Conservation (phyloP, 495 filamentous ascomycete genomes). For the Aspergillus wentii region DNA sequence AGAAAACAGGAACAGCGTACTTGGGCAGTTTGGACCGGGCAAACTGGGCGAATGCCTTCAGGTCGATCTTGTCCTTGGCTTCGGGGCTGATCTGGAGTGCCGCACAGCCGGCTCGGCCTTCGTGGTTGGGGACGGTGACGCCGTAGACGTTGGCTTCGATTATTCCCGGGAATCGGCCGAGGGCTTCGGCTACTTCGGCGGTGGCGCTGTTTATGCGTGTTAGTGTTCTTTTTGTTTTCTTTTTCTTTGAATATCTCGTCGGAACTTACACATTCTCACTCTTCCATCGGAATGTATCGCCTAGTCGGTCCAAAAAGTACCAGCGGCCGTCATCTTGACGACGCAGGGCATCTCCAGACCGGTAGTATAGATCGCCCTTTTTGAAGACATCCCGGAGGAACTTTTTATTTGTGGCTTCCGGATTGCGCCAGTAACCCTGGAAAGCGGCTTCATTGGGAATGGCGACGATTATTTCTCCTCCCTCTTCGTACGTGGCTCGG, state of each 20-base stretch:
- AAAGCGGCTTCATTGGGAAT: conserved; percentile 56
- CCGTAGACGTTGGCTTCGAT: conserved; percentile 78
- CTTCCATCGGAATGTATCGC: conserved; percentile 83
- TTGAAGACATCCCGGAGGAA: conserved; percentile 65
- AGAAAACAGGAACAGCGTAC: conserved; percentile 75
- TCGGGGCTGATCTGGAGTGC: conserved; percentile 43
- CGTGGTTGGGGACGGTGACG: conserved; percentile 63
- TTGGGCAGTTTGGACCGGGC: conserved; percentile 55
- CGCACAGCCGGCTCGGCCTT: conserved; percentile 68
- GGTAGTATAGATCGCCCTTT: conserved; percentile 72
- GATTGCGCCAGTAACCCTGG: conserved; percentile 66
- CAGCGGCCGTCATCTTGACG: conserved; percentile 63
- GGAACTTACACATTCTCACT: conserved; percentile 68
- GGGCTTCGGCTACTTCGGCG: conserved; percentile 64
- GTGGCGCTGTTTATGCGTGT: conserved; percentile 45
- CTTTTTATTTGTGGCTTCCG: conserved; percentile 62
- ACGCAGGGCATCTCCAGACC: conserved; percentile 68
- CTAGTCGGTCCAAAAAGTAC: conserved; percentile 74
- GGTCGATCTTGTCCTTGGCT: conserved; percentile 44
- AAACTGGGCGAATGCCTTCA: conserved; percentile 45
- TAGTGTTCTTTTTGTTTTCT: neutral
- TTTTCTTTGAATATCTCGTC: neutral
- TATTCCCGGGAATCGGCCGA: conserved; percentile 62
- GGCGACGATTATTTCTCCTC: conserved; percentile 73
- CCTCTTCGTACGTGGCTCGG: conserved; percentile 57